Conservation (phyloP, 495 filamentous ascomycete genomes). For the Cercophora newfieldiana region DNA sequence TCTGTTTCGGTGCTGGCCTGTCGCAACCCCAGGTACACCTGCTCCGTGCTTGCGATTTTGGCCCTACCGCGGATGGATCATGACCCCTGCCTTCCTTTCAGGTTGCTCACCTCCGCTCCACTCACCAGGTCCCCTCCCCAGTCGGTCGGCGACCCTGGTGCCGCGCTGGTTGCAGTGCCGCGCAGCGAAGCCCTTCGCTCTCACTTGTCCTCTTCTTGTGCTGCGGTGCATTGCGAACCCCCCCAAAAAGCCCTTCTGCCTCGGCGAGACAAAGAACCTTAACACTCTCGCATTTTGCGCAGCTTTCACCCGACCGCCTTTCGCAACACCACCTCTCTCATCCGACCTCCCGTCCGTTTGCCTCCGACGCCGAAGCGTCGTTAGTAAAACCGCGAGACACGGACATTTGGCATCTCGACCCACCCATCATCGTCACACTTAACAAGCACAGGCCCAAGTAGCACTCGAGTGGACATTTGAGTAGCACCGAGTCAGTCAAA, state of each 20-base stretch:
- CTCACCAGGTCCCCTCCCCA: background rate
- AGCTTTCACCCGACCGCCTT: background rate
- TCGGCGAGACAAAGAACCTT: background rate
- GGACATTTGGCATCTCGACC: background rate
- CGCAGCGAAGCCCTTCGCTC: conserved; percentile 4
- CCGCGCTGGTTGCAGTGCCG: conserved; percentile 11
- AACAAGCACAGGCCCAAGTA: background rate
- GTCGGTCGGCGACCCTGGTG: conserved; percentile 15
- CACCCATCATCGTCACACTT: background rate
- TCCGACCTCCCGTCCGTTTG: background rate
- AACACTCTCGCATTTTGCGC: too few relatives aligned
- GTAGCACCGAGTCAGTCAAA: background rate
- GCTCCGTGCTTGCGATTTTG: background rate
- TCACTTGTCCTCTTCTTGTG: conserved; percentile 1
- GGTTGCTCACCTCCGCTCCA: conserved; percentile 3
- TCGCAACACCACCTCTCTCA: background rate
- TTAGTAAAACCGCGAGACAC: background rate
- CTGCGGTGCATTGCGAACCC: background rate
- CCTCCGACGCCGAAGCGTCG: background rate
- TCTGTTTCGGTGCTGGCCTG: conserved; percentile 14
- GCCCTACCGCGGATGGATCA: background rate
- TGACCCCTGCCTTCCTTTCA: conserved; percentile 10
- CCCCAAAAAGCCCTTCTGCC: background rate
- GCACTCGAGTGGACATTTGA: background rate
- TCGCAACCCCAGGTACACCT: conserved; percentile 12